Evolutionary conservation across 1,284 basidiomycete species (phyloP).

Genomic region (Xerocomus minutiporus): DNA sequence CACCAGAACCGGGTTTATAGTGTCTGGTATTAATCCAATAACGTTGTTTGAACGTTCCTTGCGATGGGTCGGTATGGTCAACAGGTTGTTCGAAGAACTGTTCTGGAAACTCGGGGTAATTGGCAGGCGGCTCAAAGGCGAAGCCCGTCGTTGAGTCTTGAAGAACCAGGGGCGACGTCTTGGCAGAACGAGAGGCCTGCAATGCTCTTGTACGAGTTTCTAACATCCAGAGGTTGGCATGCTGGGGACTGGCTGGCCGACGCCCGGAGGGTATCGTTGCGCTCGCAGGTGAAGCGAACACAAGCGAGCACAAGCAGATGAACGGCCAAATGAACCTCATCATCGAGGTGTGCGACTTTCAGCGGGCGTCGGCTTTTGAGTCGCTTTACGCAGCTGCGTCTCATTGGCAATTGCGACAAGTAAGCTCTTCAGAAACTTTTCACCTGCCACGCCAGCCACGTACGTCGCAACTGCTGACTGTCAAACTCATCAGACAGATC

Average conservation of each 20-base stretch:
- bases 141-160: constrained; percentile 14
- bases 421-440: no score
- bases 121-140: background rate
- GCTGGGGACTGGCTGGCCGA: constrained; percentile 33
- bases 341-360: constrained; percentile 12
- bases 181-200: constrained; percentile 6
- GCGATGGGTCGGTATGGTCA: constrained; percentile 65
- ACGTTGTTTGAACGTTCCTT: constrained; percentile 62
- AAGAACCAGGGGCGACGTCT: constrained; percentile 19
- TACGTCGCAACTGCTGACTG: no score
- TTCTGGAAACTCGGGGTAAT: constrained; percentile 43
- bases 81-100: constrained; percentile 81
- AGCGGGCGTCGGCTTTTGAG: background rate
- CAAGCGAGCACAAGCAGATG: constrained; percentile 12
- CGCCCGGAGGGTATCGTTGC: constrained; percentile 13
- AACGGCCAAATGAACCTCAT: constrained; percentile 6
- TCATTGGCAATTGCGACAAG: no score
- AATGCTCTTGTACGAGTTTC: constrained; percentile 19
- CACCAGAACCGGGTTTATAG: constrained; percentile 67
- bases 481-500: no score
- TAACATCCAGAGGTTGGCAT: constrained; percentile 43
- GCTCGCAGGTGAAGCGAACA: constrained; percentile 9
- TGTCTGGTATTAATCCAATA: constrained; percentile 90
- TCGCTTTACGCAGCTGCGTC: background rate
- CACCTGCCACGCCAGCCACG: no score